Conservation (phyloP, 352 stramenopile species). For the Pythium monospermum region DNA sequence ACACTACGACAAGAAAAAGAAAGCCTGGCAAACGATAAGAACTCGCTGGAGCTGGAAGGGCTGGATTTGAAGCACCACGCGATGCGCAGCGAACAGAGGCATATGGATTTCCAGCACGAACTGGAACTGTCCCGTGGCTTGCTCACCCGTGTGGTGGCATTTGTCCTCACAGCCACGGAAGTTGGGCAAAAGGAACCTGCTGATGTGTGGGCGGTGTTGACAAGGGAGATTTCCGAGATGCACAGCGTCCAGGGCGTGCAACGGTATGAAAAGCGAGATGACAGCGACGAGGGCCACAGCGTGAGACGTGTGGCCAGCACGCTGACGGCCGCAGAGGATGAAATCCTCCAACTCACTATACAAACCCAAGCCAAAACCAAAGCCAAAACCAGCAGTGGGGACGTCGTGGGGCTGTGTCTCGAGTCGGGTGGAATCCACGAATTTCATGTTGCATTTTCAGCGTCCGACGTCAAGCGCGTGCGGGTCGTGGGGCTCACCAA, state of each 20-base stretch:
- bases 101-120: background rate
- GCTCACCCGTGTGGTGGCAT: too few species aligned
- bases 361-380: background rate
- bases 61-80: constrained; percentile 2
- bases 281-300: background rate
- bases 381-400: background rate
- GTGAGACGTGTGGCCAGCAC: background rate
- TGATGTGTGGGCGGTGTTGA: constrained; percentile 5
- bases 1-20: background rate
- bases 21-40: background rate
- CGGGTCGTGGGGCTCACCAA: background rate
- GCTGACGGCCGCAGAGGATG: constrained; percentile 8
- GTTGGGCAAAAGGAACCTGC: too few species aligned
- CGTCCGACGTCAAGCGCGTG: constrained; percentile 6
- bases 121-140: too few species aligned
- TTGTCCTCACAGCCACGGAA: too few species aligned
- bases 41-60: constrained; percentile 3
- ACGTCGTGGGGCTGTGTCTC: background rate
- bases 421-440: background rate
- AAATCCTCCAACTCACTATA: background rate
- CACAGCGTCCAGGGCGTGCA: background rate
- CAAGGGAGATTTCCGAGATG: background rate
- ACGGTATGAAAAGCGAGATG: background rate
- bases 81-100: constrained; percentile 1
- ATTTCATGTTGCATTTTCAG: background rate